These are phyloP conservation scores for Juglanconis sp. DNA, from an alignment of 2,329 filamentous ascomycete genomes.

Conservation along the genomic window DNA sequence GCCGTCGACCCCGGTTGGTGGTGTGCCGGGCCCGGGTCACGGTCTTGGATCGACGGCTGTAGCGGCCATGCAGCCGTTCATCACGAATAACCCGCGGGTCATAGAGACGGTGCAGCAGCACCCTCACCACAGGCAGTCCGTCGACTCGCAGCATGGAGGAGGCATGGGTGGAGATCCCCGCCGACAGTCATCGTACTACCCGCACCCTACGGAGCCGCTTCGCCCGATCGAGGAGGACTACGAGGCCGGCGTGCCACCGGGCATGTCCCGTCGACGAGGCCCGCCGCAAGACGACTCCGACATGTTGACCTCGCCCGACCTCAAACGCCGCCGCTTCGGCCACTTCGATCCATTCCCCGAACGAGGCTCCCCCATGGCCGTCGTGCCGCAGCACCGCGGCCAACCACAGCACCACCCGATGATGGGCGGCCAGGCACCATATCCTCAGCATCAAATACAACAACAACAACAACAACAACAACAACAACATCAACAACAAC, in stretches of 20 bases:
- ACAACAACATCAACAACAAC: constrained; percentile 1
- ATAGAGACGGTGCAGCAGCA: constrained; percentile 26
- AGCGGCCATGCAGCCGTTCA: constrained; percentile 22
- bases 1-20: constrained; percentile 45
- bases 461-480: constrained; percentile 4
- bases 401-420: not conserved
- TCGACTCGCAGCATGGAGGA: constrained; percentile 27
- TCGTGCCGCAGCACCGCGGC: constrained; percentile 5
- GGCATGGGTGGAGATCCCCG: constrained; percentile 22
- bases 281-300: constrained; percentile 20
- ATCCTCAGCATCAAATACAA: constrained; percentile 3
- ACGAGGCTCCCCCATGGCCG: not conserved
- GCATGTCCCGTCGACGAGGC: constrained; percentile 11
- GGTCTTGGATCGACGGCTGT: constrained; percentile 30
- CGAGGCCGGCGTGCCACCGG: not conserved
- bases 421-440: not conserved
- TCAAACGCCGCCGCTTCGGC: constrained; percentile 32
- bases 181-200: constrained; percentile 8
- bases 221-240: constrained; percentile 15
- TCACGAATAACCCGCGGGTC: constrained; percentile 25
- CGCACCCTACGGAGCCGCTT: constrained; percentile 11
- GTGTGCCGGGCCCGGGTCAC: not conserved
- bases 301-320: constrained; percentile 32
- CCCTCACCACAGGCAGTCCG: constrained; percentile 27
- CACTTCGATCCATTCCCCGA: constrained; percentile 26